Evolutionary conservation across 306 rosid species (phyloP), one percentile per base, ranked within the genome.

Genomic region (Trifolium subterraneum): DNA sequence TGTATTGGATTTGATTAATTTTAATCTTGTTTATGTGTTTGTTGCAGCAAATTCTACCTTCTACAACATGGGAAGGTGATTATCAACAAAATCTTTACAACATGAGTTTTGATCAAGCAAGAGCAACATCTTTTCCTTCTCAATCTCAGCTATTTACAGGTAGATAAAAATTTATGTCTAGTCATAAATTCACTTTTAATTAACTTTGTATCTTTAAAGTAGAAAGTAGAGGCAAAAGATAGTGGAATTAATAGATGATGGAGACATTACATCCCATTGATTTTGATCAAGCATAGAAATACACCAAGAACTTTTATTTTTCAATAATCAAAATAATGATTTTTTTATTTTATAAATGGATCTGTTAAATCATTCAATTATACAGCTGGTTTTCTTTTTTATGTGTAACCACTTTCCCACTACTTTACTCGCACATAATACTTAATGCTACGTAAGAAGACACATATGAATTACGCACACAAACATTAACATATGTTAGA

Each of bases 21-120:
- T 76, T 22, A 59, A 59, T 5, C 54, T 29, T 5, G 31, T 63
- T 63, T 35, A 5, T 18, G 11, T 54, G 10, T n/a, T 3, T 22
- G 8, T 60, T 60, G 84, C 86, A 88, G 93, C 90, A 87, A 70
- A 48, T 78, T 66, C 73, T 79, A 71, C 88, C 90, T 12, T 50
- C 87, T 29, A 45, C 89, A 58, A 74, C 84, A 61, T 91, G 89
- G 88, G 94, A 91, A 74, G 78, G 81, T 10, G 92, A 87, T 68
- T 78, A 84, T 45, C 92, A 84, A 58, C 92, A 84, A 58, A 87
- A 84, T 79, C 76, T 84, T 11, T 68, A 76, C 70, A 72, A 68
- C 63, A 58, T 75, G 70, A 84, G 63, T 76, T 83, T 84, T 74
- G 87, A 85, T 81, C 91, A 88, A 86, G 84, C 87, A 81, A 64